Conservation (phyloP, 768 basidiomycete species). For the Pleurotus eryngii region DNA sequence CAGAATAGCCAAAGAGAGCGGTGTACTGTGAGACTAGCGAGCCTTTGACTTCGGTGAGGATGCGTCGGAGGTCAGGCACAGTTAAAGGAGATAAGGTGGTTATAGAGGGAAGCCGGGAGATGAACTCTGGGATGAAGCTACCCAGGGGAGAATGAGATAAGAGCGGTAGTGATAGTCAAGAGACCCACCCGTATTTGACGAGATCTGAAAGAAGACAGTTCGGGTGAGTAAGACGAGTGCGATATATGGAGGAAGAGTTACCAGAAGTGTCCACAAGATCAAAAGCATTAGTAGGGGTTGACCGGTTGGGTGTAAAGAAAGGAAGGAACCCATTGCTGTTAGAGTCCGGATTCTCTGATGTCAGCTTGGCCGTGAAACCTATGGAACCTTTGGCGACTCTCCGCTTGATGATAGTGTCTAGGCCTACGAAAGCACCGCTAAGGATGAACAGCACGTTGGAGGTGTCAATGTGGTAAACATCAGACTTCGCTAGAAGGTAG, state of each 20-base stretch:
- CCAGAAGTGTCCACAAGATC: conserved; percentile 74
- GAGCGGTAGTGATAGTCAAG: neutral
- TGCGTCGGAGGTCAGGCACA: conserved; percentile 78
- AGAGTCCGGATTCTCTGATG: conserved; percentile 34
- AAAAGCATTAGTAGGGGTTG: conserved; percentile 49
- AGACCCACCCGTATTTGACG: conserved; percentile 70
- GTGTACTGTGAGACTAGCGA: conserved; percentile 89
- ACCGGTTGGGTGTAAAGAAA: conserved; percentile 77
- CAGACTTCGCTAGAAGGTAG: conserved; percentile 45
- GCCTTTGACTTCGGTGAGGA: conserved; percentile 89
- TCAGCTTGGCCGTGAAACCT: conserved; percentile 60
- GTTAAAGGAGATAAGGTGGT: conserved; percentile 81
- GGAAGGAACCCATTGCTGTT: conserved; percentile 34
- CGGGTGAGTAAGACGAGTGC: neutral
- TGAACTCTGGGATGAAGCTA: conserved; percentile 93
- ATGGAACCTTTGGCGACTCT: conserved; percentile 91
- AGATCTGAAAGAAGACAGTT: conserved; percentile 50
- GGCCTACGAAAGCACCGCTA: conserved; percentile 92
- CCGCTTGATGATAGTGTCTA: conserved; percentile 78
- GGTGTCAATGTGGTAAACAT: conserved; percentile 77
- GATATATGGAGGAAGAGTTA: conserved; percentile 16
- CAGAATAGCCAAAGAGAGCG: conserved; percentile 78
- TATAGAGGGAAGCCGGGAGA: conserved; percentile 90
- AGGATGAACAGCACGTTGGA: conserved; percentile 92
- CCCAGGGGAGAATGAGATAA: conserved; percentile 6